Conservation (phyloP, 345 rosid genomes). For the Citrus mangshanensis region DNA sequence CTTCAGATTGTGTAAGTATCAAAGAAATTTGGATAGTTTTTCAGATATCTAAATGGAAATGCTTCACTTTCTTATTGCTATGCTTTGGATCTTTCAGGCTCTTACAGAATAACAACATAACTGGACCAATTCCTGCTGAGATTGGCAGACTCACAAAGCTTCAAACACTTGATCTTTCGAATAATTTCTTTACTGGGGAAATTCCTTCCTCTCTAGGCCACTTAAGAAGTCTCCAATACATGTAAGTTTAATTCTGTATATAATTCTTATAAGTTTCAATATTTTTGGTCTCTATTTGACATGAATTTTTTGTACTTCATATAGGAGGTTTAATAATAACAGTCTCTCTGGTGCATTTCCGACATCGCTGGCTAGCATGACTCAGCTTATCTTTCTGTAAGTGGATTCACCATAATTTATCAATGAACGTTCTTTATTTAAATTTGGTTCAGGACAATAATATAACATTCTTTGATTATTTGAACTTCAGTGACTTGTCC, state of each 20-base stretch:
- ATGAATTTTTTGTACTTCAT: background rate
- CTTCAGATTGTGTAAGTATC: slow-evolving; percentile 74
- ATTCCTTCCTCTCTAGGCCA: slow-evolving; percentile 66
- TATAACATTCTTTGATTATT: slow-evolving; percentile 5
- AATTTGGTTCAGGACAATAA: background rate
- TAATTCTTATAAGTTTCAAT: background rate
- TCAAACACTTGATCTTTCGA: slow-evolving; percentile 88
- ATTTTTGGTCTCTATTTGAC: background rate
- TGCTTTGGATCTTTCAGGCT: slow-evolving; percentile 38
- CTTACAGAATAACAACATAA: slow-evolving; percentile 86
- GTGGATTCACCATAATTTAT: slow-evolving; percentile 10
- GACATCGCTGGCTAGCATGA: slow-evolving; percentile 68
- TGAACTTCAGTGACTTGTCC: slow-evolving; percentile 73
- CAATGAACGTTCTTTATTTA: background rate
- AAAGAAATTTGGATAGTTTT: background rate
- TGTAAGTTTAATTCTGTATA: slow-evolving; percentile 46
- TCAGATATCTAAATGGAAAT: background rate
- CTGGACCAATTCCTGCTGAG: slow-evolving; percentile 80
- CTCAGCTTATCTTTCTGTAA: slow-evolving; percentile 90
- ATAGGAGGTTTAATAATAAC: slow-evolving; percentile 92
- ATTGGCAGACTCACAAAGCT: slow-evolving; percentile 70
- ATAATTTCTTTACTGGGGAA: slow-evolving; percentile 65
- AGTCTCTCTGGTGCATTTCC: slow-evolving; percentile 76
- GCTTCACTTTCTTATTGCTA: background rate
- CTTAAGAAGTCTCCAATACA: slow-evolving; percentile 66